phyloP scores from a whole-genome alignment of 352 stramenopile species.

The Phytophthora rubi region DNA sequence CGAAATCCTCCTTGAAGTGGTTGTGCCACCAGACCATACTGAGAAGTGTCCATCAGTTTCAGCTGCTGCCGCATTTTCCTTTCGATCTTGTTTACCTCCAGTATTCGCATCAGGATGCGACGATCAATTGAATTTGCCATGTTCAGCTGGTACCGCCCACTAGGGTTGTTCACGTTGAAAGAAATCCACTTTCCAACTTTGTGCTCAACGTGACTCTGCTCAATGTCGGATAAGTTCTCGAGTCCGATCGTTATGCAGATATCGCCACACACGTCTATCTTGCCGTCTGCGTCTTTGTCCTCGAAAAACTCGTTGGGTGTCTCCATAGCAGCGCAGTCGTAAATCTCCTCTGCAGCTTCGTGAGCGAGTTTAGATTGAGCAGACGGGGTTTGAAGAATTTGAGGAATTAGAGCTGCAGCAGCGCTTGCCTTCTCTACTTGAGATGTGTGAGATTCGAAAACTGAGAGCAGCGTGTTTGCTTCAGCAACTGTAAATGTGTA shows the following conservation, averaged over 20 bases:
- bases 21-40: constrained; percentile 50
- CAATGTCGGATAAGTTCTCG: constrained; percentile 62
- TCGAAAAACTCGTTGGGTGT: constrained; percentile 73
- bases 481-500: constrained; percentile 64
- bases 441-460: constrained; percentile 69
- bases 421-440: constrained; percentile 76
- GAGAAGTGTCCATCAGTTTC: constrained; percentile 72
- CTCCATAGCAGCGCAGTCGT: constrained; percentile 68
- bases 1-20: constrained; percentile 57
- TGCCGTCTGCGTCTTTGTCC: constrained; percentile 81
- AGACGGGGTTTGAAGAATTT: constrained; percentile 48
- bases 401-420: constrained; percentile 65
- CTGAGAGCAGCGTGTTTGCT: constrained; percentile 58
- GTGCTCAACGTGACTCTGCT: constrained; percentile 73
- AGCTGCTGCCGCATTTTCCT: constrained; percentile 56
- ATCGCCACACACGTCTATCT: constrained; percentile 83
- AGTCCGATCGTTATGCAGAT: constrained; percentile 82
- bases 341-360: constrained; percentile 41
- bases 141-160: constrained; percentile 69
- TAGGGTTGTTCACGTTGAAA: constrained; percentile 76
- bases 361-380: constrained; percentile 1
- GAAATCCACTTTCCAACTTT: constrained; percentile 83
- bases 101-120: constrained; percentile 74
- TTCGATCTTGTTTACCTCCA: constrained; percentile 70
- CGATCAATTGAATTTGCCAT: constrained; percentile 76